Evolutionary conservation across 2,329 filamentous ascomycete species (phyloP), one percentile per base, ranked within the genome.

Genomic region (Phialophora macrospora): DNA sequence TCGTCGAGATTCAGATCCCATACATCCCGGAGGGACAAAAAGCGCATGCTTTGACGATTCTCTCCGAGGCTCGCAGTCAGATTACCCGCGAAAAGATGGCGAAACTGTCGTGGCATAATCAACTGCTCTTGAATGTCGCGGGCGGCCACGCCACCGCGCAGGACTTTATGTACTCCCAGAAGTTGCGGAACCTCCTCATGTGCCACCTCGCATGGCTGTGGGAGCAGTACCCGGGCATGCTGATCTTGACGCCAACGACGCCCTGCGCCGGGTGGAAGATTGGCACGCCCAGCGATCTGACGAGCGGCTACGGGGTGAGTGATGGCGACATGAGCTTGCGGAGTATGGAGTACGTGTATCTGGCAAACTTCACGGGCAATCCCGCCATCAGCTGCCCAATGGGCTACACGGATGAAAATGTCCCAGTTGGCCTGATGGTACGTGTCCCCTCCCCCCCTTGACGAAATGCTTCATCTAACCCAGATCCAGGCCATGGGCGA

Each of bases 311-410:
- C 55, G 93, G 93, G 2, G 81, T 92, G 70, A 88, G 84, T 44
- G 90, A 97, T 75, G 88, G 84, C 0, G 92, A 95, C 75, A 82
- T 80, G 67, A 88, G 87, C 17, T 80, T 96, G n/a, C 82, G 85
- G 28, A 91, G 86, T 74, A 96, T 97, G 92, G 87, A 89, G 76
- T 97, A 92, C 77, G 88, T 91, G 17, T 96, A 90, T 85, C 78
- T 96, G 41, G 90, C 93, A 6, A 97, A 97, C 77, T 88, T 92
- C 72, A 87, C 84, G 0, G 93, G 93, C 0, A 88, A 88, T 56
- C 93, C 93, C 0, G 87, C 91, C 0, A 85, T 96, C 12, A 87
- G 82, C 54, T 87, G 87, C 41, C 92, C 93, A 0, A 87, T 91
- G 11, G 93, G 91, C 0, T 96, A 93, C 77, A 73, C 73, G 32